Conservation (phyloP, 495 filamentous ascomycete genomes). For the Achaetomiella virescens region DNA sequence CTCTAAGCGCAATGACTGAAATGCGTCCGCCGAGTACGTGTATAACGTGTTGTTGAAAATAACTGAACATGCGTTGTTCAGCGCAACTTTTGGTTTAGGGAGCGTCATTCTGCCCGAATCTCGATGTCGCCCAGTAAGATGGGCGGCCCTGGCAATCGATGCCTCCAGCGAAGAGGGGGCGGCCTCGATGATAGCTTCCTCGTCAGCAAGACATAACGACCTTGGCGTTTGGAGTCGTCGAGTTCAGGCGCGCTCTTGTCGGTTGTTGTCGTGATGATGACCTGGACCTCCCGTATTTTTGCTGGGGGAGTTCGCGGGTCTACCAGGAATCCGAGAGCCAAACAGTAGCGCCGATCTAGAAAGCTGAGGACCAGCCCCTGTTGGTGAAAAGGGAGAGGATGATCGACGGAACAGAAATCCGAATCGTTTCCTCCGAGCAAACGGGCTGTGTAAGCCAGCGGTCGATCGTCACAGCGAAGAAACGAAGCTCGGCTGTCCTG, state of each 20-base stretch:
- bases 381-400: constrained; percentile 9
- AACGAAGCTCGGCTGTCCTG: constrained; percentile 22
- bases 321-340: background rate
- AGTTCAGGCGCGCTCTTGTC: background rate
- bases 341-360: constrained; percentile 12
- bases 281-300: too few species aligned
- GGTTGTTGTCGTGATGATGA: background rate
- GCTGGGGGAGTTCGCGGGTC: background rate
- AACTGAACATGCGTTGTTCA: constrained; percentile 75
- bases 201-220: constrained; percentile 27
- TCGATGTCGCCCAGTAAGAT: constrained; percentile 1
- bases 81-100: constrained; percentile 56
- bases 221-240: background rate
- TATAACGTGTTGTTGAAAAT: constrained; percentile 82
- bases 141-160: constrained; percentile 9
- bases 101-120: constrained; percentile 47
- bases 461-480: constrained; percentile 23
- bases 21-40: constrained; percentile 67
- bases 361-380: constrained; percentile 31
- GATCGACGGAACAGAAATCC: constrained; percentile 30
- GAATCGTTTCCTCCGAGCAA: constrained; percentile 21
- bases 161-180: constrained; percentile 10
- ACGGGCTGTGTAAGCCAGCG: constrained; percentile 15
- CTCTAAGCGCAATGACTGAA: constrained; percentile 65
- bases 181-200: constrained; percentile 8